Evolutionary conservation across 345 rosid genomes (phyloP).

Genomic region (Salix brachista): DNA sequence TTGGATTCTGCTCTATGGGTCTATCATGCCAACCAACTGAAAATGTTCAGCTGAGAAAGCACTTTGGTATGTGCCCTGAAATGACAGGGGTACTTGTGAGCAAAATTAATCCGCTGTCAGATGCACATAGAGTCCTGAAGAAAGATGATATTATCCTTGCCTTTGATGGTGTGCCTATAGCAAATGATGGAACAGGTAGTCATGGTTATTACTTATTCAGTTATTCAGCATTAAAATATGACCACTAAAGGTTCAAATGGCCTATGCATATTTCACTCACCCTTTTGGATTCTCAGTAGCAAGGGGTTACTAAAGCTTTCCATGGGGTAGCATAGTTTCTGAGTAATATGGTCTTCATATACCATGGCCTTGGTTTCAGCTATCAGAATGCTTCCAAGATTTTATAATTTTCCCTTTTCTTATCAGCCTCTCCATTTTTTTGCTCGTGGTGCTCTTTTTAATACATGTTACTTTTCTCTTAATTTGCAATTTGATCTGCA

Average conservation of each 20-base stretch:
- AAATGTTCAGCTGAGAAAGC: conserved; percentile 66
- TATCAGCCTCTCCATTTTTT: background rate
- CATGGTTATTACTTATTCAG: background rate
- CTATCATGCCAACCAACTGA: conserved; percentile 81
- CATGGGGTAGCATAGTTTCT: background rate
- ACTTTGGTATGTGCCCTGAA: conserved; percentile 55
- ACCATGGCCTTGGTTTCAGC: background rate
- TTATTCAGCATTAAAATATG: background rate
- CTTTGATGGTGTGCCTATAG: conserved; percentile 76
- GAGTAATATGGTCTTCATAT: background rate
- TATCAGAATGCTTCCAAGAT: background rate
- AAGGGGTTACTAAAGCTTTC: background rate
- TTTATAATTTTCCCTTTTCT: background rate
- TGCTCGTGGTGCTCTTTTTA: background rate
- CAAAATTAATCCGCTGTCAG: conserved; percentile 77
- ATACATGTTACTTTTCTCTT: background rate
- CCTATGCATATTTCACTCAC: background rate
- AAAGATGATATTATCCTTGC: conserved; percentile 76
- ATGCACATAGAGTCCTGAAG: conserved; percentile 50
- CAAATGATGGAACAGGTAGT: conserved; percentile 86
- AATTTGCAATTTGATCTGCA: conserved; percentile 5
- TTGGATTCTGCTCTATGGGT: conserved; percentile 81
- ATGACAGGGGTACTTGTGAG: conserved; percentile 79
- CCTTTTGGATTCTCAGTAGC: background rate
- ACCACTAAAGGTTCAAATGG: background rate